Base-by-base conservation (phyloP, 306 rosid species). In the Pyrus pyrifolia region DNA sequence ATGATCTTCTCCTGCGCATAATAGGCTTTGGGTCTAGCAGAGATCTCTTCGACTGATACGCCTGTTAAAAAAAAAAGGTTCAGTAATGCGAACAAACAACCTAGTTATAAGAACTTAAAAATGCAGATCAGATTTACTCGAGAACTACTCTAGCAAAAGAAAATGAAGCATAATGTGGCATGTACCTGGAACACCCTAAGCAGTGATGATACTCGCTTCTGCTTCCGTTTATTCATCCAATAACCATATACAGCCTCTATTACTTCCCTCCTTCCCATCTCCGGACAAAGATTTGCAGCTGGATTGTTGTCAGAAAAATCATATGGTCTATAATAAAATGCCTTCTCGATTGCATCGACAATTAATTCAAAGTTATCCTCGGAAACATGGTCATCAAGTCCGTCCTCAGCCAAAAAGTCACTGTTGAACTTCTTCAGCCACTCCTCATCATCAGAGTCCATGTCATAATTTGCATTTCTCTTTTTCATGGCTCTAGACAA, bases 401-500 rank as follows among this genome's bases (percentile, higher is more conserved):
- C 80, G 55, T 71, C 71, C 67, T 73, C 59, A 1, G 66, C 75
- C 27, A 33, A 55, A 19, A 66, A 81, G 71, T 83, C 83, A 1
- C 68, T 4, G 63, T 90, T 91, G 42, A 88, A 83, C 77, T 80
- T 82, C 55, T 67, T 78, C 31, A 90, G 80, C 96, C 97, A 93
- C 63, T 77, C 83, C 81, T 93, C 98, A 59, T 93, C 98, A 42
- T 86, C 97, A 18, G 88, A 87, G 70, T 93, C 98, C 91, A 93
- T 78, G 81, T 93, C 98, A 78, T 93, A 93, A 68, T 71, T 86
- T 2, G 94, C 88, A 0, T 78, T 77, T 70, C 64, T 80, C 85
- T 79, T 90, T 25, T 85, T 73, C 84, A 88, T 33, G 21, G 89
- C 90, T 85, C 96, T 84, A 27, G 76, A 83, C 69, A 93, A 66